phyloP scores from a whole-genome alignment of 2,329 filamentous ascomycete species.

The Coniochaeta sp. region DNA sequence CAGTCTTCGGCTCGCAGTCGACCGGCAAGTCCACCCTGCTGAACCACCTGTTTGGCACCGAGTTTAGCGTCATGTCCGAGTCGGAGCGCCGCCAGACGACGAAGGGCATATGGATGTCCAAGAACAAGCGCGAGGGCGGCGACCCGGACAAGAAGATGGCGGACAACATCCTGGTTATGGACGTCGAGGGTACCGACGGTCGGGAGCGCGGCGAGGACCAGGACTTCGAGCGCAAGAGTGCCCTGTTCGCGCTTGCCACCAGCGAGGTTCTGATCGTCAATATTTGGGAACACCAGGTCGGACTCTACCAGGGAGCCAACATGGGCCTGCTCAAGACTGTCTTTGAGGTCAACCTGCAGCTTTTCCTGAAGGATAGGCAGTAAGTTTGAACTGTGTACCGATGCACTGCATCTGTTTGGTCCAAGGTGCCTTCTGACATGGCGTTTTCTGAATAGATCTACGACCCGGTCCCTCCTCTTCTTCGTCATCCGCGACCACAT shows the following conservation, averaged over 20 bases:
- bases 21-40: slow-evolving; percentile 97
- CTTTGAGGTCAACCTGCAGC: slow-evolving; percentile 95
- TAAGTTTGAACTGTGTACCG: slow-evolving; percentile 35
- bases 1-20: slow-evolving; percentile 96
- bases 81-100: slow-evolving; percentile 90
- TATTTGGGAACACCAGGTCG: slow-evolving; percentile 99
- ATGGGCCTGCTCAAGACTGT: slow-evolving; percentile 99
- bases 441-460: slow-evolving; percentile 52
- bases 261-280: slow-evolving; percentile 98
- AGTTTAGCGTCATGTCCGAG: slow-evolving; percentile 98
- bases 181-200: slow-evolving; percentile 96
- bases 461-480: slow-evolving; percentile 85
- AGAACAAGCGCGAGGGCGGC: slow-evolving; percentile 66
- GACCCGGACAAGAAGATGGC: slow-evolving; percentile 61
- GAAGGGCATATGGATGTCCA: slow-evolving; percentile 99
- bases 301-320: slow-evolving; percentile 95
- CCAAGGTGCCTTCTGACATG: slow-evolving; percentile 9
- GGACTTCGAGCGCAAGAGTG: slow-evolving; percentile 97
- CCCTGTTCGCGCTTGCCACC: slow-evolving; percentile 91
- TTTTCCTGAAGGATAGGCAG: slow-evolving; percentile 94
- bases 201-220: slow-evolving; percentile 95
- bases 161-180: slow-evolving; percentile 98
- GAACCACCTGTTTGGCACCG: slow-evolving; percentile 90
- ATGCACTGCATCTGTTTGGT: not conserved
- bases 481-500: slow-evolving; percentile 98